Evolutionary conservation across 176 grass and related monocot genomes (phyloP).

Genomic region (Bothriochloa decipiens): DNA sequence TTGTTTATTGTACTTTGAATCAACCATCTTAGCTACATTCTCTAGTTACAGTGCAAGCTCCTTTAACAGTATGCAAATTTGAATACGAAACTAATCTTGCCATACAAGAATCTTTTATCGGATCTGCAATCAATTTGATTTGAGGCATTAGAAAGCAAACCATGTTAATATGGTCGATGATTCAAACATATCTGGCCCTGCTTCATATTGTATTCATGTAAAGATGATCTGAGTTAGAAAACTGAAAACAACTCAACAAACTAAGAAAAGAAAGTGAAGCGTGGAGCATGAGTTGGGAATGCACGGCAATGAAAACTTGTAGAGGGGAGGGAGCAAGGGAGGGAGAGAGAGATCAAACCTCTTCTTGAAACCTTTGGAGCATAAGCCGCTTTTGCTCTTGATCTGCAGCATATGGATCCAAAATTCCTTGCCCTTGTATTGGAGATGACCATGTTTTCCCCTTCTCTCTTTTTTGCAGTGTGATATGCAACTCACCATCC

Average conservation of each 20-base stretch:
- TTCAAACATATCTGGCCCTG: not conserved
- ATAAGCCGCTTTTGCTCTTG: conserved; percentile 97
- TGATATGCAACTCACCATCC: conserved; percentile 89
- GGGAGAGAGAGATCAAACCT: conserved; percentile 50
- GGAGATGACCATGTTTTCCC: conserved; percentile 92
- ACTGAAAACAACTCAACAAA: not conserved
- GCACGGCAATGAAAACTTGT: not conserved
- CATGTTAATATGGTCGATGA: not conserved
- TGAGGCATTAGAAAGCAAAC: not conserved
- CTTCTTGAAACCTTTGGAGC: conserved; percentile 99
- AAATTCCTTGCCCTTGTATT: conserved; percentile 81
- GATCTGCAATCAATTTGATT: not conserved
- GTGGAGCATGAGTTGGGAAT: not conserved
- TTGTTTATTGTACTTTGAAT: not conserved
- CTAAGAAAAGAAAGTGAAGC: not conserved
- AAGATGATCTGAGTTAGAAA: not conserved
- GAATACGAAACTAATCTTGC: not conserved
- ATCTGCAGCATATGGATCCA: conserved; percentile 80
- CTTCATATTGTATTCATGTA: not conserved
- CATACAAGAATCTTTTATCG: not conserved
- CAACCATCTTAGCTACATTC: not conserved
- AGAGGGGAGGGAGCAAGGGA: too few relatives aligned
- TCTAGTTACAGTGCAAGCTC: not conserved
- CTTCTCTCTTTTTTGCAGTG: conserved; percentile 96
- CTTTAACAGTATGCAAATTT: not conserved